Conservation (phyloP, 768 basidiomycete genomes). For the Myochromella boudieri region DNA sequence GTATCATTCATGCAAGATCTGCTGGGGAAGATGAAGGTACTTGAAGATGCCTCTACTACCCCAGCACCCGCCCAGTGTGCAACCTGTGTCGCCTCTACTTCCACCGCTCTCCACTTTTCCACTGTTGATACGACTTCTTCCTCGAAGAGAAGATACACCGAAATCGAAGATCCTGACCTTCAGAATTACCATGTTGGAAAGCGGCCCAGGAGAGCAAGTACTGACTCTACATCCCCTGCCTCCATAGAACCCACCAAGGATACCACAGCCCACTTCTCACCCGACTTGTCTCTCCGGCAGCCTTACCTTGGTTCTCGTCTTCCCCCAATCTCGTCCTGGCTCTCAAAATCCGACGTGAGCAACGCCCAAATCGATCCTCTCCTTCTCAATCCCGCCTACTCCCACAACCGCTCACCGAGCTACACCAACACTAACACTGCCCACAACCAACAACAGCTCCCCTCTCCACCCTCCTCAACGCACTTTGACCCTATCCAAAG, state of each 20-base stretch:
- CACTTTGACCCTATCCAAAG: constrained; percentile 43
- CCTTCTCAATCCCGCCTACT: constrained; percentile 21
- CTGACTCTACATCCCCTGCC: too few species aligned
- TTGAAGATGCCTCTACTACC: constrained; percentile 34
- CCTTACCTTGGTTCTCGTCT: constrained; percentile 37
- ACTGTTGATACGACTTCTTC: too few species aligned
- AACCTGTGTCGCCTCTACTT: too few species aligned
- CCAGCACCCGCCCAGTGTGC: too few species aligned
- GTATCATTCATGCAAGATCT: constrained; percentile 78
- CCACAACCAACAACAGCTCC: constrained; percentile 35
- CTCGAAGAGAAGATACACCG: not conserved
- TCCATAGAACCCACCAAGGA: too few species aligned
- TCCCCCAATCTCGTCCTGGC: constrained; percentile 71
- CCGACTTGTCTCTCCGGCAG: too few species aligned
- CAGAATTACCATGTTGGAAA: not conserved
- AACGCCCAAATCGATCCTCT: constrained; percentile 30
- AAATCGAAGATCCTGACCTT: not conserved
- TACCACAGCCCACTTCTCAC: too few species aligned
- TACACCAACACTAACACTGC: constrained; percentile 25
- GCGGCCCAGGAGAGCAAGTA: not conserved
- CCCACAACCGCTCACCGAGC: too few species aligned
- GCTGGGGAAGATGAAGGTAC: constrained; percentile 46
- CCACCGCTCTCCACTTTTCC: too few species aligned
- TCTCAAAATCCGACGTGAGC: constrained; percentile 32
- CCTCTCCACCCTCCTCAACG: constrained; percentile 59